phyloP scores from a whole-genome alignment of 169 alveolate species.

The Cryptosporidium parvum region DNA sequence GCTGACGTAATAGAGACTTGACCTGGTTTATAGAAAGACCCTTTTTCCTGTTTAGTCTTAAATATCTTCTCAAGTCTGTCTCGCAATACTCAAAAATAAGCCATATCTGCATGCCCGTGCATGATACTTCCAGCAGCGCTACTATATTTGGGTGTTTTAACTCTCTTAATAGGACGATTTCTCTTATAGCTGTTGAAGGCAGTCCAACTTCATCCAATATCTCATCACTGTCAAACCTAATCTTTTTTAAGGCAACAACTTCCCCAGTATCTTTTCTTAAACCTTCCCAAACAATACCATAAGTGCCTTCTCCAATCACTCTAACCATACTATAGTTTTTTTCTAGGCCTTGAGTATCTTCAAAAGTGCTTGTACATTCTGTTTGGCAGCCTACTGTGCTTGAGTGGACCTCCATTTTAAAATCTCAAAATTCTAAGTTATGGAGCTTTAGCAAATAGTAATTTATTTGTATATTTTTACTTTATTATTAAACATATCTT shows the following conservation, averaged over 20 bases:
- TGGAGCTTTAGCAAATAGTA: neutral
- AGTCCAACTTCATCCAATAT: conserved; percentile 89
- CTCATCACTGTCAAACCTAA: conserved; percentile 82
- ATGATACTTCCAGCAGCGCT: conserved; percentile 76
- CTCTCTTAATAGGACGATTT: conserved; percentile 87
- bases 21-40: conserved; percentile 78
- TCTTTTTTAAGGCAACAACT: conserved; percentile 82
- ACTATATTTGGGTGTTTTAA: conserved; percentile 90
- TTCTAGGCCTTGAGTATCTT: conserved; percentile 50
- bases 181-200: conserved; percentile 91
- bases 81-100: conserved; percentile 82
- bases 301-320: conserved; percentile 87
- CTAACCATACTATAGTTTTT: conserved; percentile 69
- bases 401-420: conserved; percentile 63
- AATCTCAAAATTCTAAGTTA: neutral
- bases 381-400: conserved; percentile 69
- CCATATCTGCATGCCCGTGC: conserved; percentile 75
- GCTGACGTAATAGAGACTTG: conserved; percentile 83
- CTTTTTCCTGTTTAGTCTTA: conserved; percentile 80
- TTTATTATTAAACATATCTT: neutral
- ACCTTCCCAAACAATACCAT: conserved; percentile 88
- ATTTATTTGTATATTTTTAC: neutral
- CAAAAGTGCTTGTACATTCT: conserved; percentile 64
- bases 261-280: conserved; percentile 84
- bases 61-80: conserved; percentile 77